These are phyloP conservation scores for Astrephomene gubernaculifera DNA, from an alignment of 139 green algal genomes.

Conservation along the genomic window DNA sequence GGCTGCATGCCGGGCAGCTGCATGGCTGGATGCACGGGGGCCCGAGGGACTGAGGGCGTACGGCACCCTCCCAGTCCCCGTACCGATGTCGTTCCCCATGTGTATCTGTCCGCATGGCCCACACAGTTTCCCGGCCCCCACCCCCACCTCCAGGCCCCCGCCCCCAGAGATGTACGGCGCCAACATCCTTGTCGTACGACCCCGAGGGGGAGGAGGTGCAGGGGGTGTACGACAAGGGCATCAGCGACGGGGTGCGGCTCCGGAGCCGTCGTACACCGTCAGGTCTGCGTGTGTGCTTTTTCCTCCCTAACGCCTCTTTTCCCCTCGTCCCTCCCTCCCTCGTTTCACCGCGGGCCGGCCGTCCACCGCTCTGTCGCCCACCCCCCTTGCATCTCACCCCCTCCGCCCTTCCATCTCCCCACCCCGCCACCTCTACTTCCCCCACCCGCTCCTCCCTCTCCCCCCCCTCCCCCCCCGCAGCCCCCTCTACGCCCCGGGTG, in stretches of 20 bases:
- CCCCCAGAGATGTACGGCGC: constrained; percentile 29
- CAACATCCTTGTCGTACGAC: constrained; percentile 33
- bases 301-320: neutral
- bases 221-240: too few species aligned
- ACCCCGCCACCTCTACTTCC: too few species aligned
- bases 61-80: neutral
- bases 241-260: too few species aligned
- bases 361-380: too few species aligned
- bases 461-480: too few species aligned
- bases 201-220: neutral
- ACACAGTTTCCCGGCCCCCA: neutral
- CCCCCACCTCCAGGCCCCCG: neutral
- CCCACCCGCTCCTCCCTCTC: too few species aligned
- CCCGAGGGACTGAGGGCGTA: neutral
- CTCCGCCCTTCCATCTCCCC: too few species aligned
- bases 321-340: neutral
- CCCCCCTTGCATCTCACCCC: too few species aligned
- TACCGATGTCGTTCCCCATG: neutral
- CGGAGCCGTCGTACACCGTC: neutral
- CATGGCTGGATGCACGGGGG: neutral
- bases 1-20: neutral
- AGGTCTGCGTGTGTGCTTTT: neutral
- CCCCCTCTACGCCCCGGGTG: too few species aligned
- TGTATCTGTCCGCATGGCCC: neutral
- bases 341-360: too few species aligned